Conservation (phyloP, 2,329 filamentous ascomycete genomes). For the Apiospora koreana region DNA sequence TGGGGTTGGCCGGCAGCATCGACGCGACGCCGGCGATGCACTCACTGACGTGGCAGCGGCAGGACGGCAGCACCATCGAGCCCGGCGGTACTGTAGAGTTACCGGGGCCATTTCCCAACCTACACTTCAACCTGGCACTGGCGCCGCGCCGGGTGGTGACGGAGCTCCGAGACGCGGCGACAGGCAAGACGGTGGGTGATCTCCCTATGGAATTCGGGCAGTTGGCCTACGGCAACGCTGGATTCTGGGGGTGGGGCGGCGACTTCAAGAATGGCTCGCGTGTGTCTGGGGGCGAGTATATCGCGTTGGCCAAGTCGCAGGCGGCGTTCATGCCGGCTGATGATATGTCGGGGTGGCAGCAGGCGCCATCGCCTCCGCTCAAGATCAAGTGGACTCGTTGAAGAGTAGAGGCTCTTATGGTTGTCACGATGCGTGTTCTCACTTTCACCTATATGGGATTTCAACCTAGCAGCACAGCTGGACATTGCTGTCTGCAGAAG, state of each 20-base stretch:
- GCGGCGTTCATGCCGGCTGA: background rate
- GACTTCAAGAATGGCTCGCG: background rate
- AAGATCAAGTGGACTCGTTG: background rate
- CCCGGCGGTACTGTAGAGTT: background rate
- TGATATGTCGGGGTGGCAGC: background rate
- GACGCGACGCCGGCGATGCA: constrained; percentile 13
- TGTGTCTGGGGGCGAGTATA: background rate
- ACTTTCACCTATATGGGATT: background rate
- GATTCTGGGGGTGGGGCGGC: background rate
- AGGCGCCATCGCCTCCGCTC: background rate
- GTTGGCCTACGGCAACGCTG: background rate
- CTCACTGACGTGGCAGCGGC: background rate
- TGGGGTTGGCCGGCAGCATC: constrained; percentile 38
- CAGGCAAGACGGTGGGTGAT: background rate
- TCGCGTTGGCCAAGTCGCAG: background rate
- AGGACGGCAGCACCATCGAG: background rate
- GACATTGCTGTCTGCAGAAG: background rate
- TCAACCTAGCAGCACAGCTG: background rate
- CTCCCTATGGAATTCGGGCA: background rate
- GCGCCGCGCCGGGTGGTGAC: background rate
- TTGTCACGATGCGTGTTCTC: background rate
- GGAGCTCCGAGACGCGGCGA: background rate
- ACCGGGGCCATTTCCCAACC: background rate
- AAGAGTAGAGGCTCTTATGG: background rate
- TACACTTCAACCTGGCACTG: background rate